These are phyloP conservation scores for Gossypium stocksii DNA, from an alignment of 345 rosid species.

Conservation along the genomic window DNA sequence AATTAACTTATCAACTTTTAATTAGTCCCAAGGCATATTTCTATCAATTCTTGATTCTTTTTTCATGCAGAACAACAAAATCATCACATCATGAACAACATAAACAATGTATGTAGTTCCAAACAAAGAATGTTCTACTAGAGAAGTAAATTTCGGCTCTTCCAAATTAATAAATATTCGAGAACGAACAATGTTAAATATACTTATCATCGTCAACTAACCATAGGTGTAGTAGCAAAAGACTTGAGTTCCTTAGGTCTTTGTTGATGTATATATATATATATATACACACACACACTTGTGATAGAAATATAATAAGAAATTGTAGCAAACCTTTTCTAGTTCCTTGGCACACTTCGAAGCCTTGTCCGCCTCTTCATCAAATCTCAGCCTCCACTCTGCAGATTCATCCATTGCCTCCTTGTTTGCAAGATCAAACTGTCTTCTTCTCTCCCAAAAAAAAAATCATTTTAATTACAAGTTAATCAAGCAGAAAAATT, in stretches of 20 bases:
- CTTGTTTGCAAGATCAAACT: slow-evolving; percentile 85
- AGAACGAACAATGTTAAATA: too few relatives aligned
- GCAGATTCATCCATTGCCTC: slow-evolving; percentile 97
- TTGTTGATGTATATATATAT: too few relatives aligned
- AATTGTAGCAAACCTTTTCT: slow-evolving; percentile 39
- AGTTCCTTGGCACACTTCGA: slow-evolving; percentile 55
- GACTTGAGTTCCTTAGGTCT: too few relatives aligned
- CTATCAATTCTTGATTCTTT: too few relatives aligned
- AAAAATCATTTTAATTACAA: not conserved
- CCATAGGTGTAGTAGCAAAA: too few relatives aligned
- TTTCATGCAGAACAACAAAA: too few relatives aligned
- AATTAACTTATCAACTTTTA: too few relatives aligned
- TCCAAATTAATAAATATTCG: not conserved
- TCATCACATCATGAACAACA: too few relatives aligned
- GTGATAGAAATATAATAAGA: not conserved
- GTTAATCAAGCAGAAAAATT: not conserved
- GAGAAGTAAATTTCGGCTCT: not conserved
- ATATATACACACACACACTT: not conserved
- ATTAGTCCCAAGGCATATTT: too few relatives aligned
- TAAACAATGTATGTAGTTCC: too few relatives aligned
- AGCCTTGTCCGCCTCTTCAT: slow-evolving; percentile 52
- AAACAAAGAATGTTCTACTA: too few relatives aligned
- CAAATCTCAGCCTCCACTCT: slow-evolving; percentile 81
- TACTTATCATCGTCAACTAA: too few relatives aligned
- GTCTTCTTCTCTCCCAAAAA: slow-evolving; percentile 38